Conservation (phyloP, 2,329 filamentous ascomycete genomes). For the Cordyceps militaris region DNA sequence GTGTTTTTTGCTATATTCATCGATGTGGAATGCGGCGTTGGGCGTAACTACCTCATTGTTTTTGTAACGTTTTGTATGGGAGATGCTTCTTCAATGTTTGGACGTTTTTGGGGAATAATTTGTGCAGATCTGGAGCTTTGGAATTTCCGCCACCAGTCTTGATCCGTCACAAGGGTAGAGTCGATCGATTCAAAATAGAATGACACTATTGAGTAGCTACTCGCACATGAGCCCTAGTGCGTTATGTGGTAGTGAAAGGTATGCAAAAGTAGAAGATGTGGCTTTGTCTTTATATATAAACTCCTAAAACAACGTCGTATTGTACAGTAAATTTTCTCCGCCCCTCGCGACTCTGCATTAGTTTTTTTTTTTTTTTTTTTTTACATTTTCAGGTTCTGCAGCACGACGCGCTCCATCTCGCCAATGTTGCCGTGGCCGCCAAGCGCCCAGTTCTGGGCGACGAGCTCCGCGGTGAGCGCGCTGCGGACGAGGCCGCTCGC, state of each 20-base stretch:
- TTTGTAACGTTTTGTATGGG: neutral
- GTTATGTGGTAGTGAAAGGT: too few species aligned
- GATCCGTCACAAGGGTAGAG: too few species aligned
- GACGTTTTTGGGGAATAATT: neutral
- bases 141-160: too few species aligned
- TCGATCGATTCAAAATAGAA: neutral
- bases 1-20: neutral
- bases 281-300: slow-evolving; percentile 17
- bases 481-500: slow-evolving; percentile 71
- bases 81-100: neutral
- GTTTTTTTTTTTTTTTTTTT: too few species aligned
- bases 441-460: slow-evolving; percentile 78
- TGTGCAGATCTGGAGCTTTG: neutral
- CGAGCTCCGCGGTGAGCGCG: slow-evolving; percentile 60
- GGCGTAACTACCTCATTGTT: slow-evolving; percentile 12
- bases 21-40: slow-evolving; percentile 22
- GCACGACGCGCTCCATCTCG: slow-evolving; percentile 67
- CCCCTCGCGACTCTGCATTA: too few species aligned
- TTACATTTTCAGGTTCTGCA: slow-evolving; percentile 43
- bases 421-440: slow-evolving; percentile 75
- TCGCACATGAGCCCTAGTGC: too few species aligned
- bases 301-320: slow-evolving; percentile 15
- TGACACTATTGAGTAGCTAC: neutral
- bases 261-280: slow-evolving; percentile 9
- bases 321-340: neutral